These are phyloP conservation scores for Hordeum pubiflorum DNA, from an alignment of 202 grass and related monocot genomes.

Conservation along the genomic window DNA sequence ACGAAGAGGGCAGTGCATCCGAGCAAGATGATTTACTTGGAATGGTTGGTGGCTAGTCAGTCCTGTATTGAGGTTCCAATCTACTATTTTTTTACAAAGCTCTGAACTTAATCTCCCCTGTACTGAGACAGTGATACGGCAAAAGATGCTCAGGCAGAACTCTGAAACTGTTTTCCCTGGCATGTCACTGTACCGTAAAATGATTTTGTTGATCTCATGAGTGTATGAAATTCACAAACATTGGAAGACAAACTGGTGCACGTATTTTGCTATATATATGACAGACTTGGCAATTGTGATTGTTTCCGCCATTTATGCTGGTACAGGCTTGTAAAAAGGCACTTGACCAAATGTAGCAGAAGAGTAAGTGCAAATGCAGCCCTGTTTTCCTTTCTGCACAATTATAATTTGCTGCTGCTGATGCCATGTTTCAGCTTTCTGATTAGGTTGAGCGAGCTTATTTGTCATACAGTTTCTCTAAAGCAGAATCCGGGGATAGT, in stretches of 20 bases:
- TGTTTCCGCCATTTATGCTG: neutral
- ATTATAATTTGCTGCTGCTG: neutral
- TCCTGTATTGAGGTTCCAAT: neutral
- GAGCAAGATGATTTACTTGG: conserved; percentile 33
- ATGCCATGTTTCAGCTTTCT: neutral
- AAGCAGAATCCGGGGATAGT: conserved; percentile 9
- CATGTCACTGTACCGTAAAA: conserved; percentile 8
- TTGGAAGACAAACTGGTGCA: neutral
- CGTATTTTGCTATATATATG: neutral
- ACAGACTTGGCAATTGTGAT: neutral
- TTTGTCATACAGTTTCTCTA: neutral
- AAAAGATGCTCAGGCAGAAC: neutral
- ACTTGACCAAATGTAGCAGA: neutral
- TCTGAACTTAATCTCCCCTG: neutral
- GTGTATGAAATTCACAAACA: neutral
- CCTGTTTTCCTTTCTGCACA: neutral
- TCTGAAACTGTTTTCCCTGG: neutral
- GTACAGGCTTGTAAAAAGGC: neutral
- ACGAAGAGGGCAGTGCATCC: conserved; percentile 32
- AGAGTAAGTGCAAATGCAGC: conserved; percentile 1
- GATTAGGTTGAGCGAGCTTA: neutral
- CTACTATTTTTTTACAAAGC: neutral
- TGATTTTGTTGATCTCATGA: conserved; percentile 15
- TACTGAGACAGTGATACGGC: neutral
- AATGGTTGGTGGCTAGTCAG: conserved; percentile 12